Evolutionary conservation across 306 rosid genomes (phyloP), one percentile per base, ranked within the genome.

Genomic region (Malus sylvestris): DNA sequence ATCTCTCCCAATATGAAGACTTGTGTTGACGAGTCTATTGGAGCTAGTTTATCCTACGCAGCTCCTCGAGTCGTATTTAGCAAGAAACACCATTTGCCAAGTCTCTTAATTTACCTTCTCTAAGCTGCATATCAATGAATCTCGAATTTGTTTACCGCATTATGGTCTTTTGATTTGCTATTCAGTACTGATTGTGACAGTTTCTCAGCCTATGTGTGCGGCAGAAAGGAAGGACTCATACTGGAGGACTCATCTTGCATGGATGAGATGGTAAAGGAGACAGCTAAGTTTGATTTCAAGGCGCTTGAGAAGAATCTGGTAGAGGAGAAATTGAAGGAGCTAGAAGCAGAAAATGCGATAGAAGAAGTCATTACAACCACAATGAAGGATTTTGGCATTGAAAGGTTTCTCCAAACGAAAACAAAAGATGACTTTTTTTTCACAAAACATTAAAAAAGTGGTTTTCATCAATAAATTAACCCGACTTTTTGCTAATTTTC

Each of bases 351-450:
- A 1, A 57, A 73, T 29, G 53, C 46, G 8, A 32, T 27, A 1
- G 72, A 78, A 64, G 30, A 57, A 25, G 53, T 64, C 33, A 78
- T 85, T n/a, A 52, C 49, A 5, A 30, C 40, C 1, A 10, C 32
- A 23, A 85, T 88, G 89, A 81, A 65, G 78, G 64, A 74, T 10
- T 75, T 79, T 67, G 88, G 91, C 68, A 53, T 73, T 4, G 4
- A 40, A 74, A 85, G 88, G 88, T 87, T 42, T 45, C 3, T 38
- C 23, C 5, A n/a, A 2, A 4, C 9, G 45, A 42, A 42, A 42
- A 42, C 45, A 42, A 42, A 10, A 42, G 12, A 42, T 38, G 42
- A 42, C 45, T 40, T 10, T 42, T 38, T 40, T 40, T 42, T 42
- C 45, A 42, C 45, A 8, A 42, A 42, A 42, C 12, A 9, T 42